phyloP scores from a whole-genome alignment of 768 basidiomycete genomes.

The Hypholoma sublateritium region DNA sequence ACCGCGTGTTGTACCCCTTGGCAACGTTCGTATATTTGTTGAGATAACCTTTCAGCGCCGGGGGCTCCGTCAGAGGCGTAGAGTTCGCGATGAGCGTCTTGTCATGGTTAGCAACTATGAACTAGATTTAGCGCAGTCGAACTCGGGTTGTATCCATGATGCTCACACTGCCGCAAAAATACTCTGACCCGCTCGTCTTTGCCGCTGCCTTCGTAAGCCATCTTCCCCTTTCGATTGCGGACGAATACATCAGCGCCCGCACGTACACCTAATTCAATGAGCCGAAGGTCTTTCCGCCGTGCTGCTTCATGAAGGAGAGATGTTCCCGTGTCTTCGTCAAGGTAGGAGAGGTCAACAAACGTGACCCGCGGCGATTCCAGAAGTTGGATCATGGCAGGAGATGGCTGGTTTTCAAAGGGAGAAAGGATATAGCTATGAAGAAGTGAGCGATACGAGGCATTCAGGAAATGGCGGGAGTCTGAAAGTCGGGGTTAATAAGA shows the following conservation, averaged over 20 bases:
- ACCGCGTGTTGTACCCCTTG: slow-evolving; percentile 83
- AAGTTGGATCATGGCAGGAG: slow-evolving; percentile 49
- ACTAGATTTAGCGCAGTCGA: not conserved
- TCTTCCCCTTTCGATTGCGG: slow-evolving; percentile 71
- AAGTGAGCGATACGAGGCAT: slow-evolving; percentile 71
- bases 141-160: not conserved
- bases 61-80: slow-evolving; percentile 47
- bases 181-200: slow-evolving; percentile 82
- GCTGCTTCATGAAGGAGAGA: slow-evolving; percentile 89
- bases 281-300: slow-evolving; percentile 70
- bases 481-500: not conserved
- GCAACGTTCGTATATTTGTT: slow-evolving; percentile 95
- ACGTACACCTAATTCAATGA: slow-evolving; percentile 82
- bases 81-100: slow-evolving; percentile 60
- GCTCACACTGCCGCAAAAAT: slow-evolving; percentile 82
- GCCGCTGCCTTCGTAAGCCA: slow-evolving; percentile 63
- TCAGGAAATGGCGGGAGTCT: slow-evolving; percentile 80
- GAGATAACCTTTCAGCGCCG: slow-evolving; percentile 71
- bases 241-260: slow-evolving; percentile 91
- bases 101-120: slow-evolving; percentile 76
- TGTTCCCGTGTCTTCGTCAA: slow-evolving; percentile 76
- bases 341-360: slow-evolving; percentile 74
- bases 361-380: slow-evolving; percentile 68
- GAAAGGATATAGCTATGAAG: slow-evolving; percentile 75
- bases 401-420: slow-evolving; percentile 37